Evolutionary conservation across 176 grass and related monocot species (phyloP), one percentile per base, ranked within the genome.

Genomic region (Melocanna baccifera): DNA sequence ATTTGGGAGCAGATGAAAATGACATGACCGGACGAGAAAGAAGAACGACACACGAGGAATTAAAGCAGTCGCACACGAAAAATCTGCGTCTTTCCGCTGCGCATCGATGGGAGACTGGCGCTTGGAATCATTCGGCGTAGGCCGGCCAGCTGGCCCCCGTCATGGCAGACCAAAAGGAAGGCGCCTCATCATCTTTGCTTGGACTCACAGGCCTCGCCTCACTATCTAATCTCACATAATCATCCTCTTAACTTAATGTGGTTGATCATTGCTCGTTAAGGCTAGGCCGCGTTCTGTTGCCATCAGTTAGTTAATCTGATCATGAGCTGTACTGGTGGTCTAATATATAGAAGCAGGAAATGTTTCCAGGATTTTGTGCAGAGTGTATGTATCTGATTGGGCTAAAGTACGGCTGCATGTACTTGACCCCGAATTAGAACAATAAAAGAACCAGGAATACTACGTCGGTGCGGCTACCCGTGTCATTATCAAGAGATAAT

Each of bases 121-220:
- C 48, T 45, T n/a, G 28, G 74, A 56, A 59, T 25, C 22, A 61
- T 18, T 58, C 37, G 22, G 74, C 53, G 53, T 29, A 62, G 71
- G 28, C 6, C 62, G 9, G 62, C 28, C 62, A 32, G 9, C 6
- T 3, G 62, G 62, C 29, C 48, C 18, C 36, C 16, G 71, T 53
- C 48, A 53, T 82, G 57, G 40, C 84, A n/a, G 73, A 73, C 81
- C 67, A 13, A 75, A 81, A 62, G 57, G 45, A 61, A 6, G 19
- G 16, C 15, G 19, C 6, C 47, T 69, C 62, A 88, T 77, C 80
- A 83, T 77, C 30, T 69, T 83, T 77, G 41, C 72, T 63, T 83
- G 52, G 79, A 82, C 64, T 88, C 22, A 5, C 14, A 69, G 34
- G 32, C 19, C 36, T 57, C 69, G 29, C 61, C 26, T 7, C 25